Evolutionary conservation across 83 land plant species (phyloP).

Genomic region (Picea abies): DNA sequence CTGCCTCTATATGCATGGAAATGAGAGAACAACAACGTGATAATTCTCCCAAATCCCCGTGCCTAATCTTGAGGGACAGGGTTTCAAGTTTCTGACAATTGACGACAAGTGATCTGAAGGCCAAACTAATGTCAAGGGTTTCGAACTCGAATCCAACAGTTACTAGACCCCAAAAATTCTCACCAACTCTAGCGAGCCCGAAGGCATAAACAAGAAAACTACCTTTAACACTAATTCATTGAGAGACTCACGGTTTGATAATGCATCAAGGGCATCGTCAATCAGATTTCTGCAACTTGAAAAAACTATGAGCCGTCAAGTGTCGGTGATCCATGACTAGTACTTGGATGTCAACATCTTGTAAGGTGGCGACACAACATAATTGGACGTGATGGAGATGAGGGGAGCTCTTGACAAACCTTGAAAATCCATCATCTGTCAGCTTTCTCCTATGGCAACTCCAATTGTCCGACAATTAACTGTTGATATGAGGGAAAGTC

Average conservation of each 20-base stretch:
- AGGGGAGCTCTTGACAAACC: conserved; percentile 17
- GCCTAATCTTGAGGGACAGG: conserved; percentile 23
- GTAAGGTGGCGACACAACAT: conserved; percentile 23
- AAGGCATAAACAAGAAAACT: conserved; percentile 24
- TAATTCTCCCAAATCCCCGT: conserved; percentile 24
- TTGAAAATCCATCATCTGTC: conserved; percentile 27
- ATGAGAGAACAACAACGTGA: conserved; percentile 23
- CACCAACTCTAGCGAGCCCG: conserved; percentile 33
- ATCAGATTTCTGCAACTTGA: conserved; percentile 28
- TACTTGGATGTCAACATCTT: conserved; percentile 20
- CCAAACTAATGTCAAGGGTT: conserved; percentile 21
- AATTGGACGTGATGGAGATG: conserved; percentile 22
- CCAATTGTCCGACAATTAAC: conserved; percentile 22
- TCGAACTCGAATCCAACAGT: conserved; percentile 25
- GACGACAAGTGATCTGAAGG: conserved; percentile 22
- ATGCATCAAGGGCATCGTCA: conserved; percentile 28
- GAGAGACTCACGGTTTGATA: conserved; percentile 18
- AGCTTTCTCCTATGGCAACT: conserved; percentile 22
- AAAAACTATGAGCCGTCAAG: conserved; percentile 11
- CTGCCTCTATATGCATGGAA: conserved; percentile 24
- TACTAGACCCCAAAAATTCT: conserved; percentile 24
- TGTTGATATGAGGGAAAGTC: conserved; percentile 5
- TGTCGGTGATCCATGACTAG: conserved; percentile 14
- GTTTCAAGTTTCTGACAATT: conserved; percentile 25
- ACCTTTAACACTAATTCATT: conserved; percentile 35